phyloP scores from a whole-genome alignment of 2,329 filamentous ascomycete species.

The Botrytis aclada region DNA sequence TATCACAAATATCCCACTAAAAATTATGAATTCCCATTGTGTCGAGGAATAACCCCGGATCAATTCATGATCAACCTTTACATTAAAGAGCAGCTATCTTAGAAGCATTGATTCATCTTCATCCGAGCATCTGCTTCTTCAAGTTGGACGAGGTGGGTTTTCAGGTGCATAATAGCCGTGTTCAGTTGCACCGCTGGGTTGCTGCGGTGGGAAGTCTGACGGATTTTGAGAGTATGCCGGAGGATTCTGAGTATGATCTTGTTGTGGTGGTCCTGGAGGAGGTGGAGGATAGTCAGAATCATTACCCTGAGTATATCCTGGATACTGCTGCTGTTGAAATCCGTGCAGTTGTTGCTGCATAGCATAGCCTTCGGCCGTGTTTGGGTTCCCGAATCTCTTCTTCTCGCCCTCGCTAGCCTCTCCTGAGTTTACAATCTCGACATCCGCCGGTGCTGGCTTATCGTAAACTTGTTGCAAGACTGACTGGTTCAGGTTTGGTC shows the following conservation, averaged over 20 bases:
- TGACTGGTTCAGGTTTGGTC: conserved; percentile 59
- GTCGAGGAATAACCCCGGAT: background rate
- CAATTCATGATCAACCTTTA: background rate
- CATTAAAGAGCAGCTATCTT: background rate
- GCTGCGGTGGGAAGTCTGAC: conserved; percentile 1
- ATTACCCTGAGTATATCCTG: conserved; percentile 3
- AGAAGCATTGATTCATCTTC: background rate
- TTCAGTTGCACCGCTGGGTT: background rate
- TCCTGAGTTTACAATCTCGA: conserved; percentile 16
- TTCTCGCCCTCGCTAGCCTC: conserved; percentile 21
- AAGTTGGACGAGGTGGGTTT: conserved; percentile 12
- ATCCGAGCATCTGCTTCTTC: background rate
- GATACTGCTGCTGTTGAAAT: background rate
- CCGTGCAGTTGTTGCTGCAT: conserved; percentile 9
- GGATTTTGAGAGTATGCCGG: background rate
- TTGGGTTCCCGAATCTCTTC: conserved; percentile 20
- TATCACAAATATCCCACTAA: background rate
- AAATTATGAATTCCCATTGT: background rate
- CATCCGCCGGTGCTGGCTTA: conserved; percentile 18
- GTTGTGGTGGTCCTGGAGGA: conserved; percentile 5
- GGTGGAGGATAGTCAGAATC: conserved; percentile 14
- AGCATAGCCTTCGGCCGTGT: conserved; percentile 14
- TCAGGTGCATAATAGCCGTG: conserved; percentile 19
- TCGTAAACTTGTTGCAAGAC: conserved; percentile 38
- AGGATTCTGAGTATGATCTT: background rate